phyloP scores from a whole-genome alignment of 2,329 filamentous ascomycete genomes.

The Colletotrichum lentis region DNA sequence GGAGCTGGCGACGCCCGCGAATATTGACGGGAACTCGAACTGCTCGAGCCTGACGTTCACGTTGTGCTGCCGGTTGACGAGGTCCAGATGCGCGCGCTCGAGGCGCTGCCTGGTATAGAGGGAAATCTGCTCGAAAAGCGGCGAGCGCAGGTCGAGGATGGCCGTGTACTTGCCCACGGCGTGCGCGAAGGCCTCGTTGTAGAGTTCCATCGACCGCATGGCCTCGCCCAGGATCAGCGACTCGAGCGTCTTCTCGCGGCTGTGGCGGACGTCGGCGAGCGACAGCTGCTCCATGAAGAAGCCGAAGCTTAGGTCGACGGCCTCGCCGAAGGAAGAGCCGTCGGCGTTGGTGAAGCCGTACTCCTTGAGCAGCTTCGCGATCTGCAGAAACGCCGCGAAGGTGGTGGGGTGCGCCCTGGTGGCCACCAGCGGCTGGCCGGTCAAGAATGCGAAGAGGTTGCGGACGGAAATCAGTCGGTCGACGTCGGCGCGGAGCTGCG shows the following conservation, averaged over 20 bases:
- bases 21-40: conserved; percentile 91
- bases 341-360: conserved; percentile 66
- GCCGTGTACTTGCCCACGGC: conserved; percentile 86
- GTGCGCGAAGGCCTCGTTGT: conserved; percentile 91
- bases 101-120: conserved; percentile 78
- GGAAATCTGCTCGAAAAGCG: conserved; percentile 75
- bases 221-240: conserved; percentile 87
- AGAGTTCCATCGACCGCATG: conserved; percentile 82
- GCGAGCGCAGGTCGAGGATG: conserved; percentile 70
- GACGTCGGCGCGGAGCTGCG: conserved; percentile 51
- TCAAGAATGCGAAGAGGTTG: conserved; percentile 73
- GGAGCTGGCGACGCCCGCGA: conserved; percentile 86
- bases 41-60: conserved; percentile 79
- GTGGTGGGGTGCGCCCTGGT: conserved; percentile 61
- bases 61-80: conserved; percentile 74
- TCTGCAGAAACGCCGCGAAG: conserved; percentile 63
- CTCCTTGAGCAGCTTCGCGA: conserved; percentile 62
- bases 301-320: conserved; percentile 71
- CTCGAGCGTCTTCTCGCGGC: conserved; percentile 88
- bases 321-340: conserved; percentile 66
- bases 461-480: conserved; percentile 67
- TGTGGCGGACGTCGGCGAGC: conserved; percentile 81
- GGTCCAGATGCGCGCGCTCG: conserved; percentile 81
- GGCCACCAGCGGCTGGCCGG: conserved; percentile 68
- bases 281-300: conserved; percentile 80